Evolutionary conservation across 768 basidiomycete genomes (phyloP).

Genomic region (Macrolepiota fuliginosa): DNA sequence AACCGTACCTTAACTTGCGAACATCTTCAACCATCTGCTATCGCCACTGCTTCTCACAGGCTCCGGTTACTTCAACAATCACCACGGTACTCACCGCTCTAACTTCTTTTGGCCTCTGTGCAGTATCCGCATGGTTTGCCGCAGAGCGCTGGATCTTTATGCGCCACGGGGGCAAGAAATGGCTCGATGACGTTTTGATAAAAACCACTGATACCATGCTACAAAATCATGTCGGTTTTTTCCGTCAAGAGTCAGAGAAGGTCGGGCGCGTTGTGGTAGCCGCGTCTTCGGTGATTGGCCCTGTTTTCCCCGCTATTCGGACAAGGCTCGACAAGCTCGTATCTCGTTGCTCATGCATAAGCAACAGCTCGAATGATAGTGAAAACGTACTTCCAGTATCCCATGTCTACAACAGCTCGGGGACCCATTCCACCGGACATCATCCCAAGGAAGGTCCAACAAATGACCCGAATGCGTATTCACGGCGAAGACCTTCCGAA

Average conservation of each 20-base stretch:
- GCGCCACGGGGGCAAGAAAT: conserved; percentile 63
- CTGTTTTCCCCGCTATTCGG: background rate
- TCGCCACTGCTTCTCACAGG: conserved; percentile 31
- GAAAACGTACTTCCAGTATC: conserved; percentile 2
- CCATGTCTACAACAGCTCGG: background rate
- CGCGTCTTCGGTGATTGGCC: background rate
- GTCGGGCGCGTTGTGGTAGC: background rate
- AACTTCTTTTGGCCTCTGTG: conserved; percentile 67
- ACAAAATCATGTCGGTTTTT: conserved; percentile 5
- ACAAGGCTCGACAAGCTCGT: background rate
- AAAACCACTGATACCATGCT: conserved; percentile 34
- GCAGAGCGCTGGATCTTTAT: conserved; percentile 66
- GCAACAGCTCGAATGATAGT: background rate
- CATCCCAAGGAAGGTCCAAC: conserved; percentile 14
- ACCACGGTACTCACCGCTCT: conserved; percentile 77
- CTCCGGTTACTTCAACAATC: conserved; percentile 58
- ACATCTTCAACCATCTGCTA: background rate
- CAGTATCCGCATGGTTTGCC: conserved; percentile 74
- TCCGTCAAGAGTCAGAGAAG: conserved; percentile 7
- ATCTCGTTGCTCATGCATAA: background rate
- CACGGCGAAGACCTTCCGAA: conserved; percentile 21
- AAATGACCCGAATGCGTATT: conserved; percentile 6
- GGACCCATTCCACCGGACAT: background rate
- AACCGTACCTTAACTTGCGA: background rate
- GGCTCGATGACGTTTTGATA: conserved; percentile 60